phyloP scores from a whole-genome alignment of 2,329 filamentous ascomycete species.

The Penicillium sp. region DNA sequence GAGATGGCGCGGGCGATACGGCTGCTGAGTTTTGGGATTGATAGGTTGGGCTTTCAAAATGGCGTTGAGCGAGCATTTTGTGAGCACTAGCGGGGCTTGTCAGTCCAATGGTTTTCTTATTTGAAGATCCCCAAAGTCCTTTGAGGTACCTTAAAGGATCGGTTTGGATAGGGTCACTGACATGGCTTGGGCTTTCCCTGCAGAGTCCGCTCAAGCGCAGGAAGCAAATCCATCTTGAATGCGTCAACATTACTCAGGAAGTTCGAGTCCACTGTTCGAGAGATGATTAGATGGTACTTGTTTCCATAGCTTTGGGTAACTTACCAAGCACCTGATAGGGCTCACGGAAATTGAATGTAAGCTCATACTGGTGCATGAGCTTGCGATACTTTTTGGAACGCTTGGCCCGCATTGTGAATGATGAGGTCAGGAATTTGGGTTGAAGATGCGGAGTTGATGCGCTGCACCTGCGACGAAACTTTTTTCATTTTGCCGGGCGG shows the following conservation, averaged over 20 bases:
- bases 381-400: slow-evolving; percentile 75
- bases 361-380: slow-evolving; percentile 87
- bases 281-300: slow-evolving; percentile 13
- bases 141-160: background rate
- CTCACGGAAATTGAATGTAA: slow-evolving; percentile 86
- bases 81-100: slow-evolving; percentile 59
- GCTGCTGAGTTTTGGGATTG: slow-evolving; percentile 40
- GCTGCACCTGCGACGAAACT: slow-evolving; percentile 24
- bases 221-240: slow-evolving; percentile 86
- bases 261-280: slow-evolving; percentile 68
- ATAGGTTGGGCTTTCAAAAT: slow-evolving; percentile 41
- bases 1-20: slow-evolving; percentile 42
- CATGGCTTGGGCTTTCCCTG: slow-evolving; percentile 82
- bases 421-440: slow-evolving; percentile 6
- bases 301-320: slow-evolving; percentile 17
- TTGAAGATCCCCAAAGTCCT: background rate
- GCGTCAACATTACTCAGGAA: slow-evolving; percentile 77
- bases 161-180: slow-evolving; percentile 42
- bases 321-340: slow-evolving; percentile 84
- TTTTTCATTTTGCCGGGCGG: slow-evolving; percentile 42
- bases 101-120: slow-evolving; percentile 1
- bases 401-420: slow-evolving; percentile 63
- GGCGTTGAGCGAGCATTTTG: slow-evolving; percentile 58
- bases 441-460: slow-evolving; percentile 7
- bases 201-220: slow-evolving; percentile 74